These are phyloP conservation scores for Papiliotrema laurentii DNA, from an alignment of 1,284 basidiomycete species.

Conservation along the genomic window DNA sequence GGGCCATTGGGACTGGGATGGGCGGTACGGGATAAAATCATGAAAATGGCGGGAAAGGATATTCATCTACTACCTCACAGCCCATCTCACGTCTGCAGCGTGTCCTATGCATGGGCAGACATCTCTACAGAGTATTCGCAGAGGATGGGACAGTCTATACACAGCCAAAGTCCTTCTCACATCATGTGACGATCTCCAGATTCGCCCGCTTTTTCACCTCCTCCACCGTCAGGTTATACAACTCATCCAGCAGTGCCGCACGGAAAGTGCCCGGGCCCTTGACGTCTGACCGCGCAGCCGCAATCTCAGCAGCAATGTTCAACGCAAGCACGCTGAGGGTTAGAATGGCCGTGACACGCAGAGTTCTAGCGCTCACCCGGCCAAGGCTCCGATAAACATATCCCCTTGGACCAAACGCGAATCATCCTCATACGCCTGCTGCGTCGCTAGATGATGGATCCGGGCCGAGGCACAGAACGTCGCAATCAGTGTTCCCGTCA, in stretches of 20 bases:
- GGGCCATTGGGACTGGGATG: too few species aligned
- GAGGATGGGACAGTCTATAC: too few species aligned
- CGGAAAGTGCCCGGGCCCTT: conserved; percentile 83
- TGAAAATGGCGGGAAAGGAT: too few species aligned
- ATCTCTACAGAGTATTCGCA: too few species aligned
- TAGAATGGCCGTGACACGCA: neutral
- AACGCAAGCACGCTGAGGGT: conserved; percentile 64
- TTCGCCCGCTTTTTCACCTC: conserved; percentile 54
- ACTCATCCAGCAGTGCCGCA: conserved; percentile 76
- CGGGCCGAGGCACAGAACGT: conserved; percentile 70
- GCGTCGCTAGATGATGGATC: conserved; percentile 29
- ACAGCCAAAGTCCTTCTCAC: too few species aligned
- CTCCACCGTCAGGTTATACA: conserved; percentile 62
- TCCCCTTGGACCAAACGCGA: conserved; percentile 60
- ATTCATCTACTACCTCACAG: too few species aligned
- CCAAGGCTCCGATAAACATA: conserved; percentile 67
- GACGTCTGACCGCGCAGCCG: conserved; percentile 64
- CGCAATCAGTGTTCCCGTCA: conserved; percentile 56
- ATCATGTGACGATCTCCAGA: conserved; percentile 45
- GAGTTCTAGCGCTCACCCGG: conserved; percentile 57
- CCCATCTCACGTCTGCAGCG: too few species aligned
- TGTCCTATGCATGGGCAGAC: too few species aligned
- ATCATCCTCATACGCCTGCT: conserved; percentile 18
- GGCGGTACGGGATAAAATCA: too few species aligned
- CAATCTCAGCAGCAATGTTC: conserved; percentile 78